Conservation (phyloP, 495 filamentous ascomycete species). For the Penicillium arizonense region DNA sequence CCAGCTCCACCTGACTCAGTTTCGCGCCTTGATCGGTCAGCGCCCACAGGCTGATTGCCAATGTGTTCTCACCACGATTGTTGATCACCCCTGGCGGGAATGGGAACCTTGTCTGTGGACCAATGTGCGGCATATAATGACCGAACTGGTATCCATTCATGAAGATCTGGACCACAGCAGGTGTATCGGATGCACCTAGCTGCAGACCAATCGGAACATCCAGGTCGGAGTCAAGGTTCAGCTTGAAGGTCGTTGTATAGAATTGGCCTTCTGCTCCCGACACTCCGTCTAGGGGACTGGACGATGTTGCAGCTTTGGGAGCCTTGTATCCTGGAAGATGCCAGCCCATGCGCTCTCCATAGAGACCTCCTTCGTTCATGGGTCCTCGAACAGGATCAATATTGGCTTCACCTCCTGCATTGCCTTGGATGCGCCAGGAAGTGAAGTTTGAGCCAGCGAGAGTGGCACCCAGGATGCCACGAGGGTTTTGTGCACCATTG, state of each 20-base stretch:
- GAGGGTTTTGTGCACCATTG: slow-evolving; percentile 60
- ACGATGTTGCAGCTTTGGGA: slow-evolving; percentile 31
- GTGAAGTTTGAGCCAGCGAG: slow-evolving; percentile 46
- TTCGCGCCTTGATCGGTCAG: slow-evolving; percentile 37
- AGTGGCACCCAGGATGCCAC: slow-evolving; percentile 63
- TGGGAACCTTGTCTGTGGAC: slow-evolving; percentile 48
- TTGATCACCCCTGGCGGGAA: slow-evolving; percentile 50
- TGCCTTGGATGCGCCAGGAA: slow-evolving; percentile 74
- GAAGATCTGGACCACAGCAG: slow-evolving; percentile 34
- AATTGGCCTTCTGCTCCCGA: slow-evolving; percentile 51
- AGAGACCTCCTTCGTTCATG: slow-evolving; percentile 71
- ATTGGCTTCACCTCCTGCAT: slow-evolving; percentile 68
- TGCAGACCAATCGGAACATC: slow-evolving; percentile 42
- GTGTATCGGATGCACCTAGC: slow-evolving; percentile 24
- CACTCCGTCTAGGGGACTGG: slow-evolving; percentile 50
- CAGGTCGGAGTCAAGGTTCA: slow-evolving; percentile 45
- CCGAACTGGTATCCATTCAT: slow-evolving; percentile 49
- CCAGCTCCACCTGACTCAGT: slow-evolving; percentile 34
- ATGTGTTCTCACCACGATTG: slow-evolving; percentile 41
- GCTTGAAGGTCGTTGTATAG: slow-evolving; percentile 55
- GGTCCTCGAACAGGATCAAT: slow-evolving; percentile 62
- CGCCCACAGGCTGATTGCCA: slow-evolving; percentile 48
- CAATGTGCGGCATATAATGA: slow-evolving; percentile 50
- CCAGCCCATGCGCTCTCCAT: slow-evolving; percentile 63
- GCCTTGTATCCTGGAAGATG: slow-evolving; percentile 59